A percentile compares a stretch with the other conserved stretches of the same genome.
phyloP scores from a whole-genome alignment of 169 alveolate genomes.

The Plasmodium vinckei region DNA sequence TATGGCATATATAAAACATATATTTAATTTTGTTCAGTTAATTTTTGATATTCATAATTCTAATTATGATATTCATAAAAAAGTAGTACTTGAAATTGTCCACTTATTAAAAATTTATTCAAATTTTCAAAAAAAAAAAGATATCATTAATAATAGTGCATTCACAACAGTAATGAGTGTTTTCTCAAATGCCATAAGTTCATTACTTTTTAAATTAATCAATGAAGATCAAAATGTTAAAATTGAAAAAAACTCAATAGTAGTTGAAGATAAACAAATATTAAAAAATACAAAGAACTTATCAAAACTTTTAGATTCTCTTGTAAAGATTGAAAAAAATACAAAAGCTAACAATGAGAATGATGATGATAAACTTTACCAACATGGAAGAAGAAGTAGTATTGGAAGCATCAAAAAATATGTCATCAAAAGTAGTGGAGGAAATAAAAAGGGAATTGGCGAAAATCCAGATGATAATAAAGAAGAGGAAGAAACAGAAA shows the following conservation, averaged over 20 bases:
- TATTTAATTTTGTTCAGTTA: constrained; percentile 47
- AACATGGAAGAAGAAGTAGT: background rate
- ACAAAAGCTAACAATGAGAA: background rate
- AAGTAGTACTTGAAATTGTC: constrained; percentile 56
- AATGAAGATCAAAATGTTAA: constrained; percentile 59
- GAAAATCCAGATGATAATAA: background rate
- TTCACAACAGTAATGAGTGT: constrained; percentile 31
- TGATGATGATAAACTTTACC: background rate
- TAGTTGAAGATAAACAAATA: constrained; percentile 21
- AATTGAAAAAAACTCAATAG: constrained; percentile 18
- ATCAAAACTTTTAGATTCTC: constrained; percentile 16
- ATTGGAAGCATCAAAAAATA: background rate
- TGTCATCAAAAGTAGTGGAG: background rate
- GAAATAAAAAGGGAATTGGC: background rate
- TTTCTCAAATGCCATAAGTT: constrained; percentile 62
- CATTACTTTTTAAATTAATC: constrained; percentile 36
- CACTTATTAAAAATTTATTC: constrained; percentile 46
- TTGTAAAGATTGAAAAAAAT: constrained; percentile 7
- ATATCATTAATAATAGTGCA: constrained; percentile 4
- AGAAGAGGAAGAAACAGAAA: constrained; percentile 33
- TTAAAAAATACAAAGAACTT: constrained; percentile 9
- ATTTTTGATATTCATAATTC: constrained; percentile 61
- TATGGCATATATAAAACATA: constrained; percentile 49
- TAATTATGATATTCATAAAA: constrained; percentile 56
- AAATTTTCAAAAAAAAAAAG: constrained; percentile 66